Percentiles rank a stretch among this genome's conserved stretches.
phyloP scores from a whole-genome alignment of 164 flowering plant species.

The Paratinospora sagittata region DNA sequence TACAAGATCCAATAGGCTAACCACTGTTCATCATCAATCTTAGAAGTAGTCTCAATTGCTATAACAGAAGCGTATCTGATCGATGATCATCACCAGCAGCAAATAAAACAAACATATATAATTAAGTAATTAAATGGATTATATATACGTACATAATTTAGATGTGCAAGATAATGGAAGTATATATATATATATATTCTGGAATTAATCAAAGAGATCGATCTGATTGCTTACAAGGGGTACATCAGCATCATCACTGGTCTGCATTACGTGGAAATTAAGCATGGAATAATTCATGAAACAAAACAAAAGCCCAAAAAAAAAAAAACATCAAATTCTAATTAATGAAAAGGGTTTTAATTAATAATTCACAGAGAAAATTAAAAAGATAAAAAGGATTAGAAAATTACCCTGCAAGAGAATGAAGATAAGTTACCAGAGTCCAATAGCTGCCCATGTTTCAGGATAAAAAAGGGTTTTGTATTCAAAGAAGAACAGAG shows the following conservation, averaged over 20 bases:
- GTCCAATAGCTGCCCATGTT: constrained; percentile 52
- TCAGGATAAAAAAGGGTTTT: background rate
- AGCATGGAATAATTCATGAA: background rate
- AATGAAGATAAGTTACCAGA: constrained; percentile 41
- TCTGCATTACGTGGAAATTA: constrained; percentile 35
- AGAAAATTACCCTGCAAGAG: constrained; percentile 60
- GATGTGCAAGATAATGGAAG: too few relatives aligned
- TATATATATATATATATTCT: too few relatives aligned
- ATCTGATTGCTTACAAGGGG: constrained; percentile 68
- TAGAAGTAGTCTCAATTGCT: constrained; percentile 83
- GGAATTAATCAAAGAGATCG: background rate
- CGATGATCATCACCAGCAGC: background rate
- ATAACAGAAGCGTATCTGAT: constrained; percentile 80
- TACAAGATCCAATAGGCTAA: constrained; percentile 96
- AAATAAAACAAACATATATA: background rate
- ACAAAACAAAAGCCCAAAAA: background rate
- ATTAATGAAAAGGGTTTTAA: background rate
- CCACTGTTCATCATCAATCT: constrained; percentile 94
- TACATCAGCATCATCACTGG: constrained; percentile 69
- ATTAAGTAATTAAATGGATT: background rate
- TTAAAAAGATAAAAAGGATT: background rate
- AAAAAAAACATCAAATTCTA: too few relatives aligned
- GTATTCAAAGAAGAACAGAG: background rate
- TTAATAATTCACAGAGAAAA: background rate
- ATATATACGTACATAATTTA: too few relatives aligned